Evolutionary conservation across 495 filamentous ascomycete genomes (phyloP).

Genomic region (Hapsidospora chrysogenum): DNA sequence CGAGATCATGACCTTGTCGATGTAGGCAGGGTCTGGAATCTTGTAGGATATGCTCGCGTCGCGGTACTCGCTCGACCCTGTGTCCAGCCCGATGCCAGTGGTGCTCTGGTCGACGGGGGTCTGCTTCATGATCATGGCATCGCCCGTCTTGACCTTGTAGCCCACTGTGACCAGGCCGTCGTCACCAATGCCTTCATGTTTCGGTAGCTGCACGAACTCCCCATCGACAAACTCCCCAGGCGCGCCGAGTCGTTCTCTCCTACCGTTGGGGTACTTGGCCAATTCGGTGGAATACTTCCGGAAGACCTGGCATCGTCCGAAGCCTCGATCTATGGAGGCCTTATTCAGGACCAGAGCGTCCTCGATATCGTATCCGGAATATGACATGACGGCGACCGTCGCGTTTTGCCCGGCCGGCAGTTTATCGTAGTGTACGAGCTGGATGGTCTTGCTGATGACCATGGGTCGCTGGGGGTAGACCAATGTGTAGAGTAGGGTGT

Average conservation of each 20-base stretch:
- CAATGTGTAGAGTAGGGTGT: conserved; percentile 88
- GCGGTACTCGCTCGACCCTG: conserved; percentile 41
- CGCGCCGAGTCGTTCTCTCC: conserved; percentile 53
- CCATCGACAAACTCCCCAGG: conserved; percentile 39
- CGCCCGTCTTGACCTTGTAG: conserved; percentile 48
- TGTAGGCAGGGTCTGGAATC: conserved; percentile 66
- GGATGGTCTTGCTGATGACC: conserved; percentile 92
- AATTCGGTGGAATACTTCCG: conserved; percentile 66
- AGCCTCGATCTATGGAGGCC: conserved; percentile 82
- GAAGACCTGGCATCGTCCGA: conserved; percentile 92
- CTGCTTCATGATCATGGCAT: conserved; percentile 80
- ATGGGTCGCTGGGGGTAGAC: conserved; percentile 97
- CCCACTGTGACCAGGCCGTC: conserved; percentile 82
- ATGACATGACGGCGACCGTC: conserved; percentile 96
- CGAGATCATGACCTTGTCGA: conserved; percentile 88
- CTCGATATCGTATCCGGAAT: conserved; percentile 98
- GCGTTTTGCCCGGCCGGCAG: conserved; percentile 93
- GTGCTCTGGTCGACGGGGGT: conserved; percentile 55
- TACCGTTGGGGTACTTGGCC: conserved; percentile 65
- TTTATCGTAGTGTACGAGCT: conserved; percentile 94
- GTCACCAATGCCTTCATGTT: conserved; percentile 53
- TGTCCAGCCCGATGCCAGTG: conserved; percentile 45
- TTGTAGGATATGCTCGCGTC: conserved; percentile 66
- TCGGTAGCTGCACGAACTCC: conserved; percentile 37
- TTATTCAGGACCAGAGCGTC: conserved; percentile 96